These are phyloP conservation scores for Gracilariopsis chorda DNA, from an alignment of 23 red algal species.

Conservation along the genomic window DNA sequence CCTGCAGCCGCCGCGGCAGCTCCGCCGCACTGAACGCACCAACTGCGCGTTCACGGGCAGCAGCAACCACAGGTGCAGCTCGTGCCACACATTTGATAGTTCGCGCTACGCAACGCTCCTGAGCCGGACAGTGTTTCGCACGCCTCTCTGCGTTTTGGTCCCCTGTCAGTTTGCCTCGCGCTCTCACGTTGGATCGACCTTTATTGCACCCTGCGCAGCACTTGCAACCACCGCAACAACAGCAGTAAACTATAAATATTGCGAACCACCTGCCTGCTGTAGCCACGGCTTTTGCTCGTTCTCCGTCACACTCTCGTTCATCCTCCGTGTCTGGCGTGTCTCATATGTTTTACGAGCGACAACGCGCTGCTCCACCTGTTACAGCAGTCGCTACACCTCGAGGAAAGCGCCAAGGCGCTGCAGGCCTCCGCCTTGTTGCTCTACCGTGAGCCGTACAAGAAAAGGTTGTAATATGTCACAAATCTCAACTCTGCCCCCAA, in stretches of 20 bases:
- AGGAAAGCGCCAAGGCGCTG: no score
- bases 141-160: background rate
- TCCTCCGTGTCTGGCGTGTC: constrained; percentile 30
- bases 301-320: background rate
- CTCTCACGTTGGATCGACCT: background rate
- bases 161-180: background rate
- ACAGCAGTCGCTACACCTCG: background rate
- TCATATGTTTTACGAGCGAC: background rate
- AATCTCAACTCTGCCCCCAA: no score
- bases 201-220: background rate
- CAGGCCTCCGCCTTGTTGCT: no score
- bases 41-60: background rate
- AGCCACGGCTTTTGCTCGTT: background rate
- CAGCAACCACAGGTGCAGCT: background rate
- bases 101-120: no score
- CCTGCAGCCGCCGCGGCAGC: background rate
- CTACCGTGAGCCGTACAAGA: no score
- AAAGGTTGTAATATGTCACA: no score
- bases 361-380: background rate
- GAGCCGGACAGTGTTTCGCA: background rate
- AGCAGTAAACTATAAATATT: background rate
- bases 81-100: background rate
- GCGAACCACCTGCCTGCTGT: background rate
- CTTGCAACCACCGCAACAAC: no score
- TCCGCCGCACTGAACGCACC: background rate